Evolutionary conservation across 2,329 filamentous ascomycete genomes (phyloP).

Genomic region (Pseudogymnoascus sp.): DNA sequence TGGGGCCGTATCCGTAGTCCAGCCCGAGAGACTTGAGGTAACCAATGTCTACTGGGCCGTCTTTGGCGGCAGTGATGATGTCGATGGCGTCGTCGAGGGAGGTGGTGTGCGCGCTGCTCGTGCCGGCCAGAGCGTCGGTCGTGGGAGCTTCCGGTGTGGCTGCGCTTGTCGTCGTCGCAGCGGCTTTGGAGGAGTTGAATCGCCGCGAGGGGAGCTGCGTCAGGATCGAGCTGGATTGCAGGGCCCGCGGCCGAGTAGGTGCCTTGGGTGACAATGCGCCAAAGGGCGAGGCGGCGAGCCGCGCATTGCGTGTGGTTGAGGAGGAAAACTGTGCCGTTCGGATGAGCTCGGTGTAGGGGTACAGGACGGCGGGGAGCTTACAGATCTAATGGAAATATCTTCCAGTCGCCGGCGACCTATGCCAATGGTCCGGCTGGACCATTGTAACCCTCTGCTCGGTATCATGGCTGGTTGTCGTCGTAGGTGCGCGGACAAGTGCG

Average conservation of each 20-base stretch:
- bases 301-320: slow-evolving; percentile 22
- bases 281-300: slow-evolving; percentile 21
- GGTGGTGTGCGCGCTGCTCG: slow-evolving; percentile 3
- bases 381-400: slow-evolving; percentile 30
- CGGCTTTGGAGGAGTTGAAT: slow-evolving; percentile 23
- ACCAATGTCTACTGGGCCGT: slow-evolving; percentile 57
- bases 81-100: slow-evolving; percentile 21
- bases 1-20: slow-evolving; percentile 79
- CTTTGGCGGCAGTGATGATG: slow-evolving; percentile 15
- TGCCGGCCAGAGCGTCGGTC: slow-evolving; percentile 12
- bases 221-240: slow-evolving; percentile 19
- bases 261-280: slow-evolving; percentile 17
- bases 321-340: slow-evolving; percentile 26
- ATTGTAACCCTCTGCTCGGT: slow-evolving; percentile 45
- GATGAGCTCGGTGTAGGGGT: slow-evolving; percentile 17
- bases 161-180: slow-evolving; percentile 12
- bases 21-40: slow-evolving; percentile 77
- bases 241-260: slow-evolving; percentile 15
- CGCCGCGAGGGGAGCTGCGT: slow-evolving; percentile 23
- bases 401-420: slow-evolving; percentile 29
- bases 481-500: slow-evolving; percentile 12
- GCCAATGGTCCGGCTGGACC: slow-evolving; percentile 37
- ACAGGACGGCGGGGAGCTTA: slow-evolving; percentile 16
- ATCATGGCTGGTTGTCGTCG: slow-evolving; percentile 38
- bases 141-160: slow-evolving; percentile 13